Evolutionary conservation across 2,329 filamentous ascomycete species (phyloP).

Genomic region (Xylaria hypoxylon): DNA sequence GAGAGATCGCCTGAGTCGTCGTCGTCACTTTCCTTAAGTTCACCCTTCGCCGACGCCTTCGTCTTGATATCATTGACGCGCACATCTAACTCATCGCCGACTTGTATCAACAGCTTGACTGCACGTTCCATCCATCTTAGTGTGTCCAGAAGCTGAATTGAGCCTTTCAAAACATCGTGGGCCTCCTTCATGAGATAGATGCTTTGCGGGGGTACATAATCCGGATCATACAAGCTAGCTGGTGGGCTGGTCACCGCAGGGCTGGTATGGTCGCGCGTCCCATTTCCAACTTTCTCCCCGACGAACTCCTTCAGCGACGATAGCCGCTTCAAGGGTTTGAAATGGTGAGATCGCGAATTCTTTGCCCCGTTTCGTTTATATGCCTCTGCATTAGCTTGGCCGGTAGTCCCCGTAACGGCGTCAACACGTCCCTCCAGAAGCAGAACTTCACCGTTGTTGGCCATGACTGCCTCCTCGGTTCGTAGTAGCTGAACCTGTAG

Average conservation of each 20-base stretch:
- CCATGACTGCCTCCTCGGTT: constrained; percentile 58
- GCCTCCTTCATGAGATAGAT: constrained; percentile 62
- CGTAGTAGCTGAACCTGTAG: constrained; percentile 60
- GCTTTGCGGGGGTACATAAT: constrained; percentile 57
- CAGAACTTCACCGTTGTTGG: constrained; percentile 58
- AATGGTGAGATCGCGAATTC: constrained; percentile 31
- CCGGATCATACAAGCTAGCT: constrained; percentile 43
- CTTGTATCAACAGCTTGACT: constrained; percentile 57
- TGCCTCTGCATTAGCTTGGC: constrained; percentile 44
- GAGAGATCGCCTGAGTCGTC: constrained; percentile 50
- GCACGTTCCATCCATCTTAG: constrained; percentile 62
- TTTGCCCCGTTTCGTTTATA: constrained; percentile 40
- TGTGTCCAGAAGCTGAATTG: constrained; percentile 60
- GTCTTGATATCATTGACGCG: constrained; percentile 44
- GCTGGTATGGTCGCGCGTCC: constrained; percentile 24
- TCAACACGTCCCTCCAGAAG: constrained; percentile 58
- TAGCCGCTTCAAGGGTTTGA: constrained; percentile 46
- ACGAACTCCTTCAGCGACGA: constrained; percentile 46
- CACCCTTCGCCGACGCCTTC: constrained; percentile 32
- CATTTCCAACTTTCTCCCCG: constrained; percentile 42
- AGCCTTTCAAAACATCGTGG: constrained; percentile 59
- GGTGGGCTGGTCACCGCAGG: constrained; percentile 13
- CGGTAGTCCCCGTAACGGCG: constrained; percentile 54
- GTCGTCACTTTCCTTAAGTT: constrained; percentile 30
- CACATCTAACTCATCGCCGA: constrained; percentile 58